phyloP scores from a whole-genome alignment of 805 yeast genomes.

The Kodamaea hsintzibuensis region DNA sequence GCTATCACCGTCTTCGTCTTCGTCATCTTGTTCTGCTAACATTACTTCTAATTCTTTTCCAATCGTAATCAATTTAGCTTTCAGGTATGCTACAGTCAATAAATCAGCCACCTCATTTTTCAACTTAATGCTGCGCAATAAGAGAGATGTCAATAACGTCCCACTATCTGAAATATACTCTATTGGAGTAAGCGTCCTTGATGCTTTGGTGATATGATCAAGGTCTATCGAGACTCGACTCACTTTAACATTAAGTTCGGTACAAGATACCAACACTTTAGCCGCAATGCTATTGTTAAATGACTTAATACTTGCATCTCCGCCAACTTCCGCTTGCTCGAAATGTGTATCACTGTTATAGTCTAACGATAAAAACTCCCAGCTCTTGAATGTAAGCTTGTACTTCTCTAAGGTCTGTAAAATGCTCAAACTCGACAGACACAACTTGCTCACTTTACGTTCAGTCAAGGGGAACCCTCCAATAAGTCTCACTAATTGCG shows the following conservation, averaged over 20 bases:
- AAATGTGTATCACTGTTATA: conserved; percentile 46
- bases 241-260: conserved; percentile 45
- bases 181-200: conserved; percentile 40
- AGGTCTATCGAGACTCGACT: conserved; percentile 45
- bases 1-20: conserved; percentile 10
- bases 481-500: conserved; percentile 41
- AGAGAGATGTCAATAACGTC: conserved; percentile 46
- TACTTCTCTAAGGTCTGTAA: conserved; percentile 52
- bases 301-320: conserved; percentile 20
- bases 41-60: conserved; percentile 60
- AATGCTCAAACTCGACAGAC: conserved; percentile 48
- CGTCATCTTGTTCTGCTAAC: conserved; percentile 36
- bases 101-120: conserved; percentile 53
- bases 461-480: conserved; percentile 46
- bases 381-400: conserved; percentile 47
- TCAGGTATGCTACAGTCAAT: conserved; percentile 59
- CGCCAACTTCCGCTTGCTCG: conserved; percentile 11
- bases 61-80: conserved; percentile 62
- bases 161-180: conserved; percentile 57
- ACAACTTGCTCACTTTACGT: conserved; percentile 45
- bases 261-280: conserved; percentile 53
- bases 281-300: conserved; percentile 57
- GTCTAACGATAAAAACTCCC: conserved; percentile 58
- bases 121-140: conserved; percentile 47
- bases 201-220: conserved; percentile 46